Evolutionary conservation across 169 alveolate species (phyloP).

Genomic region (Theileria parva): DNA sequence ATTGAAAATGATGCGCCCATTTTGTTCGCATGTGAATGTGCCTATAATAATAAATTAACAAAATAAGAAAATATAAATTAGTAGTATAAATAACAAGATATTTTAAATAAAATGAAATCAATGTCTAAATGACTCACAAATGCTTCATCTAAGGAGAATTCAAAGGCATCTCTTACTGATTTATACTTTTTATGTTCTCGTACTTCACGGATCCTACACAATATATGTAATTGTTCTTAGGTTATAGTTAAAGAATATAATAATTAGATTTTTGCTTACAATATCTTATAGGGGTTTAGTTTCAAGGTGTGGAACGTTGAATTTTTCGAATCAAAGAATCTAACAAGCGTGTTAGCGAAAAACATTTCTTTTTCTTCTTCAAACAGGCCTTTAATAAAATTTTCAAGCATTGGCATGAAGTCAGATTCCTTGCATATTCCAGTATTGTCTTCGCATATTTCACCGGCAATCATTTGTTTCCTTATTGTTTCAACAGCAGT

Average conservation of each 20-base stretch:
- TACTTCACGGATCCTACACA: background rate
- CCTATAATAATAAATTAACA: background rate
- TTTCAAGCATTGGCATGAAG: background rate
- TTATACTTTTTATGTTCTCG: background rate
- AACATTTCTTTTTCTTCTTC: background rate
- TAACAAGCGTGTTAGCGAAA: background rate
- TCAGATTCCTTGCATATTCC: conserved; percentile 19
- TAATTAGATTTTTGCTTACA: background rate
- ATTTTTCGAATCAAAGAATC: background rate
- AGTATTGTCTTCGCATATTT: conserved; percentile 4
- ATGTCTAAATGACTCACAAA: conserved; percentile 8
- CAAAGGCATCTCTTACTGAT: background rate
- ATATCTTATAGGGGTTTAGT: background rate
- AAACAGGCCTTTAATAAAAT: conserved; percentile 12
- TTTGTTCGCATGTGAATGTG: background rate
- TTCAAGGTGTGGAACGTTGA: background rate
- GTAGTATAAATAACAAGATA: background rate
- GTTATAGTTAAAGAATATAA: too few relatives aligned
- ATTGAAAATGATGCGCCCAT: conserved; percentile 17
- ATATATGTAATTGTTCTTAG: background rate
- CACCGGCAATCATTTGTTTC: conserved; percentile 13
- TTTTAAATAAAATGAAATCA: background rate
- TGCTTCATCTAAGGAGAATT: background rate
- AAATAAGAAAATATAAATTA: too few relatives aligned
- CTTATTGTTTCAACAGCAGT: conserved; percentile 16